phyloP scores from a whole-genome alignment of 208 protist species.

The Trypanosoma melophagium region DNA sequence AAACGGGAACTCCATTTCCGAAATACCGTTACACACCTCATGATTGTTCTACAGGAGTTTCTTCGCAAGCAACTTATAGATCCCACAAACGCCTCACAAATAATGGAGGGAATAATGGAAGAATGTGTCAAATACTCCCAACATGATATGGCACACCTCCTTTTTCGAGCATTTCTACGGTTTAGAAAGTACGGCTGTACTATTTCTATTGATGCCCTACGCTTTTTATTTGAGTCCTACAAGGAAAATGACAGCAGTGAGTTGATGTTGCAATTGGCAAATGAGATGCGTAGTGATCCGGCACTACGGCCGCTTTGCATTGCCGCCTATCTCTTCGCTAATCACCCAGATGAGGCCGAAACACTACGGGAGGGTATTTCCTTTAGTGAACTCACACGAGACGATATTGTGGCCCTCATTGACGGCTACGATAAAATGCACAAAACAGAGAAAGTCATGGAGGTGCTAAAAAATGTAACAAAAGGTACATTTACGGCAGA shows the following conservation, averaged over 20 bases:
- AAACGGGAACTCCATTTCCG: constrained; percentile 87
- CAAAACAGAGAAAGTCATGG: constrained; percentile 58
- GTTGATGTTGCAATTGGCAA: constrained; percentile 82
- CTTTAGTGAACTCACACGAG: constrained; percentile 43
- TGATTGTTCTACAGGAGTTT: constrained; percentile 90
- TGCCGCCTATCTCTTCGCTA: constrained; percentile 83
- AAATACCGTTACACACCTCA: constrained; percentile 87
- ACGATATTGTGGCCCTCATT: constrained; percentile 75
- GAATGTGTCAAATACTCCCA: constrained; percentile 86
- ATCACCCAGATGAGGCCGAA: constrained; percentile 59
- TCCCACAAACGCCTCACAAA: constrained; percentile 69
- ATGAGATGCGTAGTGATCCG: constrained; percentile 76
- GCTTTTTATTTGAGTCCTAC: constrained; percentile 87
- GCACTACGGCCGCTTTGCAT: constrained; percentile 78
- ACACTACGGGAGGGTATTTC: constrained; percentile 53
- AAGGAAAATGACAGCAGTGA: constrained; percentile 79
- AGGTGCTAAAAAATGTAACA: constrained; percentile 40
- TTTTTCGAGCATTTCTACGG: constrained; percentile 86
- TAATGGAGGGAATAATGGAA: constrained; percentile 88
- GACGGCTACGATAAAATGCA: constrained; percentile 80
- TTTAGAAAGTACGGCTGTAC: constrained; percentile 89
- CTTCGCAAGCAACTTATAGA: constrained; percentile 87
- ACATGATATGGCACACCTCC: constrained; percentile 88
- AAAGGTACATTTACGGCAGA: neutral
- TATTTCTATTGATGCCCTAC: constrained; percentile 73